Evolutionary conservation across 176 grass and related monocot genomes (phyloP), one percentile per base, ranked within the genome.

Genomic region (Calamus simplicifolius): DNA sequence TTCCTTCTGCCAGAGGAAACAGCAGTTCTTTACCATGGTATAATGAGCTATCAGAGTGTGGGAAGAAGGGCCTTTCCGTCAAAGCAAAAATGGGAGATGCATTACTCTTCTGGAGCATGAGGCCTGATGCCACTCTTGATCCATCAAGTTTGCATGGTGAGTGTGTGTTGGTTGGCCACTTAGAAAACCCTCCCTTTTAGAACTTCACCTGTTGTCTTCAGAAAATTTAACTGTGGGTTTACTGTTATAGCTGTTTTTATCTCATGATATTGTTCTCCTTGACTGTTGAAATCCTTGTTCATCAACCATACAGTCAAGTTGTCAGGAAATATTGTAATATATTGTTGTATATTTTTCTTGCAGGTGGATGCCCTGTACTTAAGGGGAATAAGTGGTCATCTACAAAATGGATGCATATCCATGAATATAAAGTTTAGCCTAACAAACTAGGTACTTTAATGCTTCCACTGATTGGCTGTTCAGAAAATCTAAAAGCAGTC

Each of bases 71-170:
- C 58, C 19, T 92, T 73, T 85, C 88, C 73, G 93, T 92, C 29
- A 98, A 85, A 77, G 84, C 93, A 5, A 98, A 89, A 75, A 89
- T 77, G 75, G 93, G 93, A 56, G 93, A 92, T 83, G 93, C 93
- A 14, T 85, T 98, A 51, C 93, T 98, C 73, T 98, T 98, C 51
- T 98, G 87, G 93, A 98, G 87, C 79, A 98, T 85, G 93, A 92
- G 54, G 55, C 93, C 93, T 64, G 93, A 98, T 73, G 87, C 82
- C 30, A 70, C 84, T 48, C 58, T 80, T 29, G 88, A 98, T 89
- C 67, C 84, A 38, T 59, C 79, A 69, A 98, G 94, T 64, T 78
- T 98, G 57, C 94, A 98, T 58, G 94, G 94, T 98, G 56, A 83
- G 67, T 58, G 35, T 43, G 35, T 43, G 35, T 43, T 43, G 35